A percentile compares a stretch with the other conserved stretches of the same genome.
These are phyloP conservation scores for Cladosporium cucumerinum DNA, from an alignment of 2,329 filamentous ascomycete species.

Conservation along the genomic window DNA sequence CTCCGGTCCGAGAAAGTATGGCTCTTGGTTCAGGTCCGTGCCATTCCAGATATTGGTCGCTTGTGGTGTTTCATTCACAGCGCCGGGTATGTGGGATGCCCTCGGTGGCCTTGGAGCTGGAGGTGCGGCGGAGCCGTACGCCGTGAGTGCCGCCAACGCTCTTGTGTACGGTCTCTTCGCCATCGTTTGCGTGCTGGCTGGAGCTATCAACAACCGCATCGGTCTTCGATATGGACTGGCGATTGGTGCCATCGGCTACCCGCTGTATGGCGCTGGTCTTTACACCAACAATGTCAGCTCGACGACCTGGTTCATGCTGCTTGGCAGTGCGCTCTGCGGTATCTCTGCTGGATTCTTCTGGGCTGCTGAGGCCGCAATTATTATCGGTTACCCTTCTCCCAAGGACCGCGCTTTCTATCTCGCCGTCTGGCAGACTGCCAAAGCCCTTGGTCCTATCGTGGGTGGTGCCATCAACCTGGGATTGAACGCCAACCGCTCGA, in stretches of 20 bases:
- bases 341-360: conserved; percentile 50
- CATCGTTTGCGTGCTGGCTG: conserved; percentile 19
- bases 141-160: conserved; percentile 15
- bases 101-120: conserved; percentile 21
- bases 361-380: conserved; percentile 49
- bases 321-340: conserved; percentile 48
- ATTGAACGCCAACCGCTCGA: conserved; percentile 41
- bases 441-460: conserved; percentile 42
- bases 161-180: conserved; percentile 17
- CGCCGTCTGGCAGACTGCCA: conserved; percentile 36
- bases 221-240: conserved; percentile 17
- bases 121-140: conserved; percentile 13
- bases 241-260: conserved; percentile 45
- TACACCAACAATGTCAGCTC: conserved; percentile 50
- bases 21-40: conserved; percentile 15
- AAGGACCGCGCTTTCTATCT: conserved; percentile 37
- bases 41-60: conserved; percentile 23
- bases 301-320: conserved; percentile 50
- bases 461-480: conserved; percentile 52
- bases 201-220: conserved; percentile 40
- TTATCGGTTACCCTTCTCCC: conserved; percentile 45
- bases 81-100: conserved; percentile 24
- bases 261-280: conserved; percentile 47
- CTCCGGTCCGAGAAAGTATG: conserved; percentile 2
- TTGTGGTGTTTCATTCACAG: conserved; percentile 21